Base-by-base conservation (phyloP, 73 alveolate genomes). In the Paramecium octaurelia region DNA sequence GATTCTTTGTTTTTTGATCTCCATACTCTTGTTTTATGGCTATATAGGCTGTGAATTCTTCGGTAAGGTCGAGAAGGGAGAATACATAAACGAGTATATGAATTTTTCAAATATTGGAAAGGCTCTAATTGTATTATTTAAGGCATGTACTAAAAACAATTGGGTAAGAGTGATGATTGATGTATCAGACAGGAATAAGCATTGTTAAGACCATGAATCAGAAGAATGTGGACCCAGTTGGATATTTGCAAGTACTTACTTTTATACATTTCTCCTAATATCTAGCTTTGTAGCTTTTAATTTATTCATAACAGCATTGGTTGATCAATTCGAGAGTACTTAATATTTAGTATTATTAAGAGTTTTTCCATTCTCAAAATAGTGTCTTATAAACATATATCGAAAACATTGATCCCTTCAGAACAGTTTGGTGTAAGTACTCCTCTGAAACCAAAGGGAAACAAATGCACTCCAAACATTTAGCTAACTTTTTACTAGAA, bases 81-180 rank as follows among this genome's bases (percentile, higher is more conserved):
- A 73, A 54, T 50, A 92, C 58, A 70, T 94, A 10, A 92, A 93
- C 80, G 96, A 93, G 34, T 97, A 95, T 86, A 89, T 75, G 92
- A 97, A 97, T 86, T 96, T 97, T 86, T 71, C 75, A 27, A 95
- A 96, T 86, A 96, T 97, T 87, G 97, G 97, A 21, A 27, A 64
- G 21, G 97, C 99, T 0, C 88, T 97, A 95, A 60, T 97, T 4
- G 86, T 95, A 31, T 93, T 97, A 5, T 93, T 97, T 83, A 58
- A 99, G 59, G 90, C 92, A 85, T 96, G 98, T n/a, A 97, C 99
- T 16, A 99, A 99, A 50, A 99, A 97, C 70, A 96, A 97, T 85
- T 97, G 99, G 99, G 86, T 75, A 29, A 38, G 27, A 23, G 92
- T 97, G 1, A 95, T 97, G 99, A 48, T 44, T 8, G 95, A 92